Evolutionary conservation across 108 stramenopile genomes (phyloP), one percentile per base, ranked within the genome.

Genomic region (Thalassiosira profunda): DNA sequence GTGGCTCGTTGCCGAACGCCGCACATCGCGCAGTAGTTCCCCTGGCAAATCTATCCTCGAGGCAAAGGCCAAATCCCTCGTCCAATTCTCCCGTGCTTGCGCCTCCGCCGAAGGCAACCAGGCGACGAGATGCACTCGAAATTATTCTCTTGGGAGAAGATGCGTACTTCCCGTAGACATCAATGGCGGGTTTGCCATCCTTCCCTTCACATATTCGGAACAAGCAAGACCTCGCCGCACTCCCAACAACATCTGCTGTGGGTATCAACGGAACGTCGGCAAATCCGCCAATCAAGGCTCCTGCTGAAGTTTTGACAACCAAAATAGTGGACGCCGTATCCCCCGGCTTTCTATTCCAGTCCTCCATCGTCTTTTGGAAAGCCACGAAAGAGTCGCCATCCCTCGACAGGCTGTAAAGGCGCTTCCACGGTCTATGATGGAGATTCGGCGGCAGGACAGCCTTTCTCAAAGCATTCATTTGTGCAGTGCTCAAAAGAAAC

Each of bases 331-430:
- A 67, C 49, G 72, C 42, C n/a, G n/a, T n/a, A 10, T 70, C 46
- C 5, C 75, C 72, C 26, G 54, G 23, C 14, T 45, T 35, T 44
- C 21, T 23, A 26, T 68, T 68, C 76, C 76, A 77, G 24, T 57
- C 61, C 5, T 38, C 53, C 28, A 91, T 63, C n/a, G 73, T 42
- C 40, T 80, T 83, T 29, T 90, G 67, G 63, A 86, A 95, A 0
- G 74, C 60, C 8, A 74, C 26, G 63, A 95, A 95, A 54, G 89
- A 87, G 71, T 95, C 94, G 1, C 94, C 94, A 62, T 95, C 94
- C 0, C 94, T 76, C 10, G 74, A 58, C 17, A 95, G 69, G 44
- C 86, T 83, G 54, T 95, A 95, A 4, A 92, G 57, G 40, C 94
- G 58, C 48, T 78, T 90, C 94, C 94, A 95, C 35, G 70, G 78